Evolutionary conservation across 1,284 basidiomycete genomes (phyloP).

Genomic region (Dichomitus squalens): DNA sequence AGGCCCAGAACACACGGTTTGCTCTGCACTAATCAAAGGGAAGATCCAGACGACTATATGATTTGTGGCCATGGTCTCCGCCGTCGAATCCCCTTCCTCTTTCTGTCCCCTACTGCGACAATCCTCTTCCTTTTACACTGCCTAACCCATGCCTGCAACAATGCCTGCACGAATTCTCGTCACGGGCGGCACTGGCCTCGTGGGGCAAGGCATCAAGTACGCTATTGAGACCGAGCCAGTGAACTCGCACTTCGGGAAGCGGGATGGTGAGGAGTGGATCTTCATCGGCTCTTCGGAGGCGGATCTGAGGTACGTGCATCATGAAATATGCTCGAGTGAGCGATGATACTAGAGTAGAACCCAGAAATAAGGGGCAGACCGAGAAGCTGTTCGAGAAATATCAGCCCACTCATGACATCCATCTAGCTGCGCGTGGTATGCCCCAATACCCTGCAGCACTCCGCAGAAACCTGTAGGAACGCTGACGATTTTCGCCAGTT

Average conservation of each 20-base stretch:
- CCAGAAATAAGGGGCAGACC: conserved; percentile 66
- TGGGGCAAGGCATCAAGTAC: conserved; percentile 80
- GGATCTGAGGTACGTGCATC: conserved; percentile 67
- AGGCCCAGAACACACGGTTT: too few relatives aligned
- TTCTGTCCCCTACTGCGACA: too few relatives aligned
- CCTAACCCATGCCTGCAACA: background rate
- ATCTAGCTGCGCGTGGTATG: conserved; percentile 83
- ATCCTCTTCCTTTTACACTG: too few relatives aligned
- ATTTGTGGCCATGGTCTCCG: too few relatives aligned
- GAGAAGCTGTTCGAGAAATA: conserved; percentile 79
- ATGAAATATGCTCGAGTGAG: background rate
- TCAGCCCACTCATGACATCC: conserved; percentile 90
- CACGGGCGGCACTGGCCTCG: conserved; percentile 85
- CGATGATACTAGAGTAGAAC: background rate
- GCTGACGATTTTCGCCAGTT: conserved; percentile 45
- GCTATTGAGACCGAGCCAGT: conserved; percentile 78
- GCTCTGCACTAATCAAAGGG: too few relatives aligned
- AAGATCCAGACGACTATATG: too few relatives aligned
- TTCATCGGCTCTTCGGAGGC: conserved; percentile 78
- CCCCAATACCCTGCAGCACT: conserved; percentile 8
- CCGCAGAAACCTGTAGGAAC: background rate
- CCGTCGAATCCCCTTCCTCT: too few relatives aligned
- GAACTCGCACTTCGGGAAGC: conserved; percentile 77
- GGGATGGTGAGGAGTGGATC: conserved; percentile 79
- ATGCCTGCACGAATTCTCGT: conserved; percentile 62